Evolutionary conservation across 345 rosid genomes (phyloP).

Genomic region (Tarenaya hassleriana): DNA sequence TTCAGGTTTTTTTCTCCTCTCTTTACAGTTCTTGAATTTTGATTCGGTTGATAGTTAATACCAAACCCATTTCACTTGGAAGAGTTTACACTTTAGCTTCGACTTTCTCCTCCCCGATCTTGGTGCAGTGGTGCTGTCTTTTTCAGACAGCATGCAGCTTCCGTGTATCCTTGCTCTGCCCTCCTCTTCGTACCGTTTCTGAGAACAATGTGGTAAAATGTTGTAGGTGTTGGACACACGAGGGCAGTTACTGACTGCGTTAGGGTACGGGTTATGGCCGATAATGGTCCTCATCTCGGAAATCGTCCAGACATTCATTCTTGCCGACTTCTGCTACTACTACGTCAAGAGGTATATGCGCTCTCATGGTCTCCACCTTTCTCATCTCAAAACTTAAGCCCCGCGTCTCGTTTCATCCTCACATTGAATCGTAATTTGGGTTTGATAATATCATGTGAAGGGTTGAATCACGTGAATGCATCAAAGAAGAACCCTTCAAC

Average conservation of each 20-base stretch:
- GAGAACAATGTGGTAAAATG: constrained; percentile 2
- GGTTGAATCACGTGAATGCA: too few species aligned
- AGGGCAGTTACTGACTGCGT: constrained; percentile 64
- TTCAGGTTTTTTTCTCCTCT: constrained; percentile 45
- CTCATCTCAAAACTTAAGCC: neutral
- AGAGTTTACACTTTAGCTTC: too few species aligned
- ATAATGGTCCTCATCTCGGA: constrained; percentile 78
- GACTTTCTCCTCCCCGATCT: too few species aligned
- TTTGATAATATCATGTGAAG: neutral
- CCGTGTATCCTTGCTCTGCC: neutral
- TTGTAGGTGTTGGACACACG: constrained; percentile 74
- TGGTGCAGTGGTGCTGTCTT: too few species aligned
- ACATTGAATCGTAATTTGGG: too few species aligned
- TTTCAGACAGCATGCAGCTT: neutral
- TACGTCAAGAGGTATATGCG: constrained; percentile 68
- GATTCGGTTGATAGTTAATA: neutral
- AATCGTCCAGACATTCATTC: constrained; percentile 80
- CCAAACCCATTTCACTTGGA: neutral
- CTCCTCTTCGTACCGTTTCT: neutral
- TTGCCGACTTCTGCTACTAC: constrained; percentile 90
- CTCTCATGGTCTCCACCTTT: neutral
- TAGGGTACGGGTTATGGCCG: constrained; percentile 91
- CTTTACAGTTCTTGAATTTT: neutral
- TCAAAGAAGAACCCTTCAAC: too few species aligned
- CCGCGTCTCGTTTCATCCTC: neutral